Evolutionary conservation across 108 stramenopile species (phyloP), one percentile per base, ranked within the genome.

Genomic region (Fistulifera pelliculosa): DNA sequence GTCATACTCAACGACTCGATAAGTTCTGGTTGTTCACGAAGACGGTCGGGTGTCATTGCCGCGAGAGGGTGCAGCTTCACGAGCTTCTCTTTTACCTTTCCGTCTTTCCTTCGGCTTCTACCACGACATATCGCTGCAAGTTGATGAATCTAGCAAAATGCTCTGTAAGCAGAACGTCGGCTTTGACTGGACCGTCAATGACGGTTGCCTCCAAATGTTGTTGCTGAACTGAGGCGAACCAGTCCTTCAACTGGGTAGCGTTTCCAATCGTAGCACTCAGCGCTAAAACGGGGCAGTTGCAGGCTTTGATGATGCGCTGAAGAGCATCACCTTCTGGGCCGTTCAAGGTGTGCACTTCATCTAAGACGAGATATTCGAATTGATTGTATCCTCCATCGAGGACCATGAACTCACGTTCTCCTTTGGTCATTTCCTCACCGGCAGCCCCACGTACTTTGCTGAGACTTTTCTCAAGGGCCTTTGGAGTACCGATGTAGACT

Each of bases 251-350:
- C 79, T 96, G 90, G 18, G 57, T 54, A 2, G 95, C 95, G 74
- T 99, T 99, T 63, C 98, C 98, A 67, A 99, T 96, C 47, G 98
- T 99, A 27, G 98, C 98, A 68, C 94, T 95, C 53, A 99, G 77
- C 8, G 96, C 98, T 54, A 99, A 81, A 60, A 95, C 81, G 27
- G 93, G 94, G 57, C 98, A 99, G 65, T 91, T 88, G 72, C 87
- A 80, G 27, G 77, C 74, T 58, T 87, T 94, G 41, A 99, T 96
- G 57, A 99, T 78, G 49, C 98, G 74, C 73, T 99, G 98, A 19
- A 99, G 75, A 2, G 98, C 95, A 68, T 90, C 95, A 40, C 98
- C 98, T 62, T 99, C 98, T 8, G 95, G 94, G 27, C 96, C 95
- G 65, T 99, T 94, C 44, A 99, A 74, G 39, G 94, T 94, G 66